These are phyloP conservation scores for Wickerhamiella azyma DNA, from an alignment of 805 yeast genomes.

Conservation along the genomic window DNA sequence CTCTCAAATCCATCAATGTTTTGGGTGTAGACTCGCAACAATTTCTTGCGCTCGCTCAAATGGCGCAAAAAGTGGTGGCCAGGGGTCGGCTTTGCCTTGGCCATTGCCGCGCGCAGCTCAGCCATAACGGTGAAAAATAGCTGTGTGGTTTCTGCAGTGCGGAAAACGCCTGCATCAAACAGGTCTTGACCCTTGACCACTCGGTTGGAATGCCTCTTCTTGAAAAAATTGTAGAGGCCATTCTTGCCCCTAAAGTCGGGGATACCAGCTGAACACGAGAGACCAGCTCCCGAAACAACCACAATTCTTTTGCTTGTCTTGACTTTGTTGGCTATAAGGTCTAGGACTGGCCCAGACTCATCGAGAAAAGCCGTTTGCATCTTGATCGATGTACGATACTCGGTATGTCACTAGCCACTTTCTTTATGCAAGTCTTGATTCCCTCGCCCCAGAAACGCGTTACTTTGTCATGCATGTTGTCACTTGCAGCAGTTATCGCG, in stretches of 20 bases:
- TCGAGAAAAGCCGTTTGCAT: too few relatives aligned
- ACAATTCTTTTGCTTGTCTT: slow-evolving; percentile 32
- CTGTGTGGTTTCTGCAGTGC: slow-evolving; percentile 48
- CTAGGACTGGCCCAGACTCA: too few relatives aligned
- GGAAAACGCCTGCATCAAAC: slow-evolving; percentile 73
- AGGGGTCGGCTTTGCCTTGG: slow-evolving; percentile 61
- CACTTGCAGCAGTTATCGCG: too few relatives aligned
- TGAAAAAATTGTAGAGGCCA: slow-evolving; percentile 70
- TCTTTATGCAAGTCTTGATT: too few relatives aligned
- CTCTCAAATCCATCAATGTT: slow-evolving; percentile 84
- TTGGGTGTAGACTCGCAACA: slow-evolving; percentile 83
- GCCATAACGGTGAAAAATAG: slow-evolving; percentile 85
- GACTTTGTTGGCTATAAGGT: too few relatives aligned
- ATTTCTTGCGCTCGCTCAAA: slow-evolving; percentile 46
- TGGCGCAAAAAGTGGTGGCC: slow-evolving; percentile 64
- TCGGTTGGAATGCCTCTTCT: slow-evolving; percentile 42
- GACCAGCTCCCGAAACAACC: slow-evolving; percentile 88
- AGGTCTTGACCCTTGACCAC: slow-evolving; percentile 77
- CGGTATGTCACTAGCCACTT: too few relatives aligned
- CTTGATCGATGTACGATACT: too few relatives aligned
- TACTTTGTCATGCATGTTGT: too few relatives aligned
- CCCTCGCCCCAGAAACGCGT: too few relatives aligned
- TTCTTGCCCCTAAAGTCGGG: slow-evolving; percentile 83
- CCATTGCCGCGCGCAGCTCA: slow-evolving; percentile 48
- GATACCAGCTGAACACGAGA: slow-evolving; percentile 91